Evolutionary conservation across 73 alveolate genomes (phyloP).

Genomic region (Paramecium sonneborni): DNA sequence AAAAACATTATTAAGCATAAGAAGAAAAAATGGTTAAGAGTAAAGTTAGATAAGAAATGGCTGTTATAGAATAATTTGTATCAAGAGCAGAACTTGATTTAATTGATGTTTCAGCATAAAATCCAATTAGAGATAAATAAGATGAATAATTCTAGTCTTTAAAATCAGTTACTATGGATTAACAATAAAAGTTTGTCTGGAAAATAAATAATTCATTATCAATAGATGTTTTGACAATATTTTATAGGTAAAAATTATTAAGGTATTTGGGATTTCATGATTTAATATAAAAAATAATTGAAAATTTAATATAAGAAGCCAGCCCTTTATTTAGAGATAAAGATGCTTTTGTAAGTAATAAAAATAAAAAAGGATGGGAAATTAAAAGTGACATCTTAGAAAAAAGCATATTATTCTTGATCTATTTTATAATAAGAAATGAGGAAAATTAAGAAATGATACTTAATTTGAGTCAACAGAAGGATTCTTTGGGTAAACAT

Average conservation of each 20-base stretch:
- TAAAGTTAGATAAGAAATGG: constrained; percentile 28
- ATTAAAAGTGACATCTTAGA: constrained; percentile 44
- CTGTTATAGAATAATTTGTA: background rate
- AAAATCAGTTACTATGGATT: constrained; percentile 28
- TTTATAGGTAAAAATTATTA: constrained; percentile 13
- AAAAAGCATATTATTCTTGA: background rate
- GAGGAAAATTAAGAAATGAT: constrained; percentile 42
- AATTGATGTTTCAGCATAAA: background rate
- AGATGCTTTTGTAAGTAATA: background rate
- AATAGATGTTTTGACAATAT: background rate
- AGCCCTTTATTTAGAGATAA: constrained; percentile 40
- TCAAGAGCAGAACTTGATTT: constrained; percentile 31
- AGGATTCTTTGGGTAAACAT: no score
- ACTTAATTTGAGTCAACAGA: background rate
- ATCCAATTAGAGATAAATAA: background rate
- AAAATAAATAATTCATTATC: constrained; percentile 22
- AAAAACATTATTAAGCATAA: constrained; percentile 34
- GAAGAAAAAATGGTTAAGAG: constrained; percentile 42
- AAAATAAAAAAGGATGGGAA: constrained; percentile 53
- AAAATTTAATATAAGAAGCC: constrained; percentile 4
- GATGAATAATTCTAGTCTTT: background rate
- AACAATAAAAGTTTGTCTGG: constrained; percentile 4
- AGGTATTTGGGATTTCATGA: constrained; percentile 29
- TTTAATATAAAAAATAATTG: constrained; percentile 4
- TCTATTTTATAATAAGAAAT: constrained; percentile 42